phyloP scores from a whole-genome alignment of 2,329 filamentous ascomycete genomes.

The Pseudocercospora eumusae region DNA sequence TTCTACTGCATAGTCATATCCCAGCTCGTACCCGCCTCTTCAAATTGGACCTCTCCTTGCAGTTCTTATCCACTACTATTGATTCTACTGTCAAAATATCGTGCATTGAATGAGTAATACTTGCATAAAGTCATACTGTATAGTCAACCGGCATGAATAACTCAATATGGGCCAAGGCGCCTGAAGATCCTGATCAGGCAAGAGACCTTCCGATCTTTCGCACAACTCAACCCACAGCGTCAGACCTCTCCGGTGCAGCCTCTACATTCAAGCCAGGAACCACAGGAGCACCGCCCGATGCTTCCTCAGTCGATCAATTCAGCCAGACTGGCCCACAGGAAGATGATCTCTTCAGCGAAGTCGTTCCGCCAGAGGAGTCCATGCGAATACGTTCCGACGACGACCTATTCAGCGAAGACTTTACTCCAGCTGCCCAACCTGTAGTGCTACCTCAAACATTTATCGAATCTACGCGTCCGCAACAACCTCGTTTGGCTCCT shows the following conservation, averaged over 20 bases:
- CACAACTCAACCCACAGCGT: slow-evolving; percentile 3
- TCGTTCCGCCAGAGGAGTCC: slow-evolving; percentile 45
- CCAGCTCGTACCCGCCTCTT: slow-evolving; percentile 5
- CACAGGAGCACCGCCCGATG: slow-evolving; percentile 25
- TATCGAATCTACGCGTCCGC: slow-evolving; percentile 22
- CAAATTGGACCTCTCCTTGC: neutral
- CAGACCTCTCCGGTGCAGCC: slow-evolving; percentile 17
- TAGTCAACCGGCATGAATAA: slow-evolving; percentile 16
- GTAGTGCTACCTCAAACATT: slow-evolving; percentile 34
- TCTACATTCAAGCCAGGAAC: slow-evolving; percentile 18
- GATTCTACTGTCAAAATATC: neutral
- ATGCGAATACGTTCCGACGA: slow-evolving; percentile 54
- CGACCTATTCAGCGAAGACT: slow-evolving; percentile 55
- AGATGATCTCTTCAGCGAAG: slow-evolving; percentile 40
- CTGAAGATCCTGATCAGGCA: slow-evolving; percentile 13
- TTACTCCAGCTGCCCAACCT: slow-evolving; percentile 49
- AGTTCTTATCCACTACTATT: neutral
- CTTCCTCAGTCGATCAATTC: slow-evolving; percentile 35
- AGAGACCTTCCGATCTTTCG: neutral
- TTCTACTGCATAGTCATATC: too few species aligned
- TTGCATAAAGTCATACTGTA: neutral
- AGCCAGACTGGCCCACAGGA: slow-evolving; percentile 40
- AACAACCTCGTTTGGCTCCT: neutral
- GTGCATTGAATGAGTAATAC: neutral
- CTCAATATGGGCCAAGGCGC: slow-evolving; percentile 25